These are phyloP conservation scores for Cenococcum geophilum DNA, from an alignment of 495 filamentous ascomycete genomes.

Conservation along the genomic window DNA sequence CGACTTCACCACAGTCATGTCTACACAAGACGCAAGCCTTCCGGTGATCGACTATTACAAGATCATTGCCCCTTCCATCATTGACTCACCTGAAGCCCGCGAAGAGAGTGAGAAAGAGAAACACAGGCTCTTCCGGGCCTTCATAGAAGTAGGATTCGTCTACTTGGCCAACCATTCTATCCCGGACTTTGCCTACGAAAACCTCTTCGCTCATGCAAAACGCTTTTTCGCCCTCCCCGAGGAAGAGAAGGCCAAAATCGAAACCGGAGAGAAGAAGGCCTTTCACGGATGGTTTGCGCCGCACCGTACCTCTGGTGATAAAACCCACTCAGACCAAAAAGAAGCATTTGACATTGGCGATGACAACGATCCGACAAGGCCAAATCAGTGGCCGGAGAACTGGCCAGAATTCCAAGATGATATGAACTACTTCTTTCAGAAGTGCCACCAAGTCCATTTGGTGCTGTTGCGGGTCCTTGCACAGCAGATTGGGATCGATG, in stretches of 20 bases:
- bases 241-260: constrained; percentile 21
- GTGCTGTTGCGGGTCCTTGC: constrained; percentile 21
- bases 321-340: constrained; percentile 13
- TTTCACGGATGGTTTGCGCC: constrained; percentile 11
- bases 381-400: constrained; percentile 19
- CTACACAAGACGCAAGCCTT: constrained; percentile 1
- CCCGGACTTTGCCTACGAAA: constrained; percentile 3
- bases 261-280: constrained; percentile 17
- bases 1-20: background rate
- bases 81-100: background rate
- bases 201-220: constrained; percentile 16
- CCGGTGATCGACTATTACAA: constrained; percentile 16
- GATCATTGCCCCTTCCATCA: constrained; percentile 4
- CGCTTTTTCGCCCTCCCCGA: constrained; percentile 17
- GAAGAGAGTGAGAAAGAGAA: constrained; percentile 8
- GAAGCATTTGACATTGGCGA: constrained; percentile 28
- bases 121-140: constrained; percentile 7
- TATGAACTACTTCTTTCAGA: constrained; percentile 19
- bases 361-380: constrained; percentile 15
- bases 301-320: background rate
- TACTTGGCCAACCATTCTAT: constrained; percentile 42
- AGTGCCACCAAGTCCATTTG: constrained; percentile 10
- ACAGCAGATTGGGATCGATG: constrained; percentile 13
- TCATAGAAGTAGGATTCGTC: constrained; percentile 50
- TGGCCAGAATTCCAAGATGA: constrained; percentile 16